Base-by-base conservation (phyloP, 1,284 basidiomycete species). In the Pseudozyma hubeiensis region DNA sequence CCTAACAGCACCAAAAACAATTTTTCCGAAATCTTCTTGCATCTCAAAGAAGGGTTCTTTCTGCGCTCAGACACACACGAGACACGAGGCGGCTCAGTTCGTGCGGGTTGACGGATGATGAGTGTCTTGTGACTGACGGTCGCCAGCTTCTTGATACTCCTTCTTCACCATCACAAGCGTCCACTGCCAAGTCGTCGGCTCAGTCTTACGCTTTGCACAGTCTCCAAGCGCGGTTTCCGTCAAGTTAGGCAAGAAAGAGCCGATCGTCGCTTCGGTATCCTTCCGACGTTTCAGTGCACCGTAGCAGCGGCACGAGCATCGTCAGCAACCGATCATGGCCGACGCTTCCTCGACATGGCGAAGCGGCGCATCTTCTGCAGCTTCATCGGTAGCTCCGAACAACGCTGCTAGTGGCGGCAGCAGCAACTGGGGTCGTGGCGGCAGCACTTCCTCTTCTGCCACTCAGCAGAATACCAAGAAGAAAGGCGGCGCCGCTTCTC, bases 331-430 rank as follows among this genome's bases (percentile, higher is more conserved):
- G 40, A 68, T 19, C 13, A 71, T 71, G 68, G 59, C 68, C 29
- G 68, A 71, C 41, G 17, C 58, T 31, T 58, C 68, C 7, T 65
- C 68, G 31, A 66, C 68, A n/a, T 66, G 68, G 63, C 52, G 52
- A 17, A 58, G 53, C 10, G 68, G 68, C 24, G 50, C 67, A 40
- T 51, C 40, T 19, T 41, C 41, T 14, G 41, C 48, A 10, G 31
- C 50, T 17, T 31, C 58, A n/a, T 11, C 50, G n/a, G 47, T 40
- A n/a, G n/a, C 41, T 52, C 52, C 47, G 33, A 50, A 31, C 40
- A 43, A 31, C 30, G 31, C 41, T 10, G 6, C 39, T 14, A 31
- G 13, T 19, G 34, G 30, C 45, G 24, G 31, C 40, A 33, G 47
- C 19, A 55, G 45, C 40, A 65, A 55, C 33, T 69, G 66, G 66